Evolutionary conservation across 805 yeast species (phyloP).

Genomic region (Kurtzmaniella fragi): DNA sequence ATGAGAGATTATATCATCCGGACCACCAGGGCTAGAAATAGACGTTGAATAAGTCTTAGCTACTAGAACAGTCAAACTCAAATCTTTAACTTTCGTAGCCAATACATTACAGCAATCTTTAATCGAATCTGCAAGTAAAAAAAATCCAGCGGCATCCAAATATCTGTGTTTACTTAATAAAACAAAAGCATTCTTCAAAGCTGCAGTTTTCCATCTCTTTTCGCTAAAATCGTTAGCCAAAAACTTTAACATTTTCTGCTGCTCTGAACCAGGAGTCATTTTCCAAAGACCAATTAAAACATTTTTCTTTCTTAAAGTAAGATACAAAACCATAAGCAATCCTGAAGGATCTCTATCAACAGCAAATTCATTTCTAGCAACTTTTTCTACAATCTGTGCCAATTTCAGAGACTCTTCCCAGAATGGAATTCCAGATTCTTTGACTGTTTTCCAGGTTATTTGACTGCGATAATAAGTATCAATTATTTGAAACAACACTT

Average conservation of each 20-base stretch:
- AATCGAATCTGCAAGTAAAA: conserved; percentile 69
- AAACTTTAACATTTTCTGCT: conserved; percentile 74
- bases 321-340: conserved; percentile 63
- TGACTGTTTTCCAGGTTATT: conserved; percentile 57
- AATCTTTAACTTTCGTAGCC: conserved; percentile 60
- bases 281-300: conserved; percentile 81
- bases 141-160: conserved; percentile 84
- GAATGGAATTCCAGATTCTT: conserved; percentile 59
- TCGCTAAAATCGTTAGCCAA: conserved; percentile 70
- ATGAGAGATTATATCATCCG: conserved; percentile 25
- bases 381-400: conserved; percentile 48
- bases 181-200: conserved; percentile 88
- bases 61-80: conserved; percentile 72
- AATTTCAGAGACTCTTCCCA: conserved; percentile 49
- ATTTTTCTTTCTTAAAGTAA: conserved; percentile 75
- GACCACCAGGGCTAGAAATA: not conserved
- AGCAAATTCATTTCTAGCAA: conserved; percentile 70
- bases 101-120: conserved; percentile 76
- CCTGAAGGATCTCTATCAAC: conserved; percentile 64
- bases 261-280: conserved; percentile 73
- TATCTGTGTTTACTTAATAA: conserved; percentile 83
- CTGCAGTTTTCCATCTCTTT: conserved; percentile 81
- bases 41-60: conserved; percentile 59
- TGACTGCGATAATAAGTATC: conserved; percentile 37
- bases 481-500: conserved; percentile 50